Evolutionary conservation across 345 rosid species (phyloP), one percentile per base, ranked within the genome.

Genomic region (Psidium guajava): DNA sequence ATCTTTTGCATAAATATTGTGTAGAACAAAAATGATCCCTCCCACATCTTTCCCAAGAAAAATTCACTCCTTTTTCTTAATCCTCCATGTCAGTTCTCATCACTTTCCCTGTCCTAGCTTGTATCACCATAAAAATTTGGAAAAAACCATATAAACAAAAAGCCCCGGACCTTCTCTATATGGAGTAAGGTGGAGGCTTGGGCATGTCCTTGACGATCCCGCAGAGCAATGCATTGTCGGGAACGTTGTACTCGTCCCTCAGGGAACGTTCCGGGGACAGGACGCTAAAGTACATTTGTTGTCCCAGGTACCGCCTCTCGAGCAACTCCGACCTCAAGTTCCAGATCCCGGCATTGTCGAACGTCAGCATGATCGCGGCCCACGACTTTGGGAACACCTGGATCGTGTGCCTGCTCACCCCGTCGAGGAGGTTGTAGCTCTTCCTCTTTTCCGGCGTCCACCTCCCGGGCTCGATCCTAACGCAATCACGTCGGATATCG

Each of bases 261-360:
- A 89, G 83, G 21, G 89, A 87, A 24, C 88, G 81, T 16, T 80
- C 86, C 5, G 91, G 91, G 27, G 91, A 87, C 16, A 80, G 59
- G 55, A 89, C 91, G 47, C 89, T 87, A 40, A 85, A 24, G 50
- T 89, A 87, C 42, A 89, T 54, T 64, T 89, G 91, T 36, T 89
- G 91, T 40, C 91, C 91, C 6, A 89, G 82, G 77, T 87, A 89
- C 11, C 85, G 56, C 4, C 86, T 86, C 82, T 89, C 91, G 40
- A 83, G 75, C 51, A 52, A 14, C 84, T 86, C 91, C 54, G 91
- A 87, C 85, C 91, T 87, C 83, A 89, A 11, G 85, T 89, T 89
- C 91, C 91, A 89, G 83, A 89, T 84, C 53, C 91, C 91, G n/a
- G 88, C 86, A 24, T 89, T 89, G 85, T 89, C 91, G 73, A 89